Base-by-base conservation (phyloP, 768 basidiomycete species). In the Suillus lakei region DNA sequence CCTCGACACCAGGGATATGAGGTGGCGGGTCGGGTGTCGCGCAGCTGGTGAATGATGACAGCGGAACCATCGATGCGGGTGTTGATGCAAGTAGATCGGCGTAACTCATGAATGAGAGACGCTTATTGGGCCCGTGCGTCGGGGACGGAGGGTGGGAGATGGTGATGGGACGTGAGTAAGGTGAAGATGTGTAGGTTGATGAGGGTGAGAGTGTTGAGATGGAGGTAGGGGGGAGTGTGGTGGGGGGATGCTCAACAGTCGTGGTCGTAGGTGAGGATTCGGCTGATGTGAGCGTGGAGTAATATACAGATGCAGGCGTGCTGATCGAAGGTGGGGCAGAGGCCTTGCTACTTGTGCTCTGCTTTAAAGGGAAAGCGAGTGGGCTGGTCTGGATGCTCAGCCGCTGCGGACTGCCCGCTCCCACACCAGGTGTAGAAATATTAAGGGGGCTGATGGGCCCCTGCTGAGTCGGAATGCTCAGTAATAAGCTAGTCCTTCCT, bases 71-170 rank as follows among this genome's bases (percentile, higher is more conserved):
- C 12, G 90, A 83, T 0, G 88, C 81, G 0, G 95, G 95, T 0
- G 92, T 88, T 0, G 90, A 91, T 0, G 90, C 81, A 48, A 96
- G 86, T 3, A 96, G 84, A 76, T 96, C 95, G 32, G 90, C 86
- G 76, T 96, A 96, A 4, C 93, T 92, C 78, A 96, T 86, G 82
- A 96, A 97, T 0, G 93, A 95, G 13, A 95, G 86, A 2, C 93
- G 89, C 70, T 95, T 93, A 34, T 81, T 80, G 82, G 76, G 1
- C 2, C 12, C 68, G 61, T 83, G 80, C 1, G 82, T 80, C 6
- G 88, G 84, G 13, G 86, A 86, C 23, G 85, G 81, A 10, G 82
- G 80, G 39, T 73, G 75, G 46, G 74, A 73, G 53, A 74, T 60
- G 38, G 69, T 72, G 63, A 72, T 64, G 39, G 72, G 70, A 28